Percentiles rank a stretch among this genome's conserved stretches.
These are phyloP conservation scores for Aspergillus bridgeri DNA, from an alignment of 495 filamentous ascomycete species.

Conservation along the genomic window DNA sequence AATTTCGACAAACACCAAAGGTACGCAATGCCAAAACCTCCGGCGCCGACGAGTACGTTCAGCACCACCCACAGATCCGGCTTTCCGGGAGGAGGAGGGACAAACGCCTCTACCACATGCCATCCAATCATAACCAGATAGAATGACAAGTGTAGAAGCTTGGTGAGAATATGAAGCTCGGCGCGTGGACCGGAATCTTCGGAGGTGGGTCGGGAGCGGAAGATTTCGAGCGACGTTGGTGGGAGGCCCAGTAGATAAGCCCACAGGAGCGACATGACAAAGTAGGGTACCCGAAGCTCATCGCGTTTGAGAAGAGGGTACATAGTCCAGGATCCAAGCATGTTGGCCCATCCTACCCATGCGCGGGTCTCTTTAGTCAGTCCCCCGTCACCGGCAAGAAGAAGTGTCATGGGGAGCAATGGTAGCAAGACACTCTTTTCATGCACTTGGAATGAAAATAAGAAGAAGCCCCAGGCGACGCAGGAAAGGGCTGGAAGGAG, in stretches of 20 bases:
- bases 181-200: constrained; percentile 36
- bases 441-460: constrained; percentile 96
- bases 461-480: constrained; percentile 93
- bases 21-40: constrained; percentile 82
- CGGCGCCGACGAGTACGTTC: constrained; percentile 81
- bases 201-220: constrained; percentile 44
- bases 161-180: constrained; percentile 50
- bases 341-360: constrained; percentile 92
- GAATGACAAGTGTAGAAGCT: constrained; percentile 66
- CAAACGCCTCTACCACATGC: constrained; percentile 70
- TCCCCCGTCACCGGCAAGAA: constrained; percentile 73
- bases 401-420: constrained; percentile 83
- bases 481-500: constrained; percentile 75
- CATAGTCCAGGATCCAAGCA: constrained; percentile 89
- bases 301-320: constrained; percentile 87
- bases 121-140: constrained; percentile 74
- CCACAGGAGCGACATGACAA: constrained; percentile 80
- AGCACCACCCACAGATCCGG: constrained; percentile 92
- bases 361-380: constrained; percentile 70
- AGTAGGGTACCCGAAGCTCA: constrained; percentile 78
- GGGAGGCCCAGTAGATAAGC: constrained; percentile 85
- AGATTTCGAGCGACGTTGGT: constrained; percentile 66
- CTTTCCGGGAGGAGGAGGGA: constrained; percentile 65
- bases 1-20: constrained; percentile 81
- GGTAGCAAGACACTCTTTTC: constrained; percentile 94